Evolutionary conservation across 1,284 basidiomycete genomes (phyloP), one percentile per base, ranked within the genome.

Genomic region (Apiotrichum domesticum): DNA sequence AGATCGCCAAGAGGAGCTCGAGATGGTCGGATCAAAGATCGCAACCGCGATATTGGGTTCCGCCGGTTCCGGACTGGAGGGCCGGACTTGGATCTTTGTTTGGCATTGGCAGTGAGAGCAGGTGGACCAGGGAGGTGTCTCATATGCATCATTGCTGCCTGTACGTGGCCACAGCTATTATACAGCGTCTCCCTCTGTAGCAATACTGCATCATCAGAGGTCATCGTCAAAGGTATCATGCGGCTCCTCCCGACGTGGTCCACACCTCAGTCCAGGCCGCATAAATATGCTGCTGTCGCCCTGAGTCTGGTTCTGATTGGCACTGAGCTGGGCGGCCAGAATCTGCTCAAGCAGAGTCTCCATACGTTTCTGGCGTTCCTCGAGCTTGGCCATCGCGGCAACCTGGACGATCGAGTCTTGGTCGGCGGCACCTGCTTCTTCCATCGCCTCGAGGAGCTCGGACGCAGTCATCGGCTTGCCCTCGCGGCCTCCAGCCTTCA

Each of bases 321-420:
- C 13, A 7, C 11, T 14, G 44, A 35, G 4, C 41, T 51, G 50
- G 32, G 14, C 35, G 6, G 40, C 56, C 32, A 57, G 45, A 35
- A 57, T 46, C 15, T 52, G 51, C 46, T 66, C 55, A 46, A 76
- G 57, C 63, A 76, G 53, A 10, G 67, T 64, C 57, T 76, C 74
- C 35, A 76, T 74, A 34, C 72, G 54, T 52, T 59, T 63, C 58
- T 76, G 74, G 13, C 70, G 59, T 53, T 61, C 42, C 33, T 74
- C 74, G 15, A 76, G 71, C 21, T 60, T 61, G 6, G 67, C 74
- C 21, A 76, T 72, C 14, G 59, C 62, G 2, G 66, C 67, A 37
- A 76, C 56, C 43, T 61, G 51, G n/a, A 49, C 57, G 15, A 58
- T 42, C 15, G 59, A 48, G 32, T 53, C 45, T 41, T 44, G 43